Base-by-base conservation (phyloP, 2,329 filamentous ascomycete species). In the Epichloe gansuensis region DNA sequence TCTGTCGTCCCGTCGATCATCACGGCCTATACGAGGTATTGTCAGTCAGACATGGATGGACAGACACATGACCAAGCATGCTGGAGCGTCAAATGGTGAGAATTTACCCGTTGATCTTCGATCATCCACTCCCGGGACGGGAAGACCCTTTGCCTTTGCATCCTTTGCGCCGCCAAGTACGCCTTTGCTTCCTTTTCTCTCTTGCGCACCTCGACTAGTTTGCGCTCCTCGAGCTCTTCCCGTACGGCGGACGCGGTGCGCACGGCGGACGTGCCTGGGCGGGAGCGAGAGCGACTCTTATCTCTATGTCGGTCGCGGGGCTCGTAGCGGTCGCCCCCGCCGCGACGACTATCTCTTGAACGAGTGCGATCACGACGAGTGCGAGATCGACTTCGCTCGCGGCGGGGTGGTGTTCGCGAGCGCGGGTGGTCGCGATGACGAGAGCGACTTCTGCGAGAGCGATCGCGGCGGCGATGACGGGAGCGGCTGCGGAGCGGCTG, bases 161-260 rank as follows among this genome's bases (percentile, higher is more conserved):
- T 82, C 79, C 56, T 78, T 58, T 82, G 78, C 3, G 78, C 79
- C 6, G 79, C 79, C 39, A 83, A 68, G 58, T 83, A 84, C 4
- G 78, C 79, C 62, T 82, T 83, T 41, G 81, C 81, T 64, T 83
- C 80, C 56, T 75, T 75, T 62, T 83, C 80, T 49, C 80, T 75
- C 62, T 81, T 79, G 62, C 74, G 78, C 51, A 81, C 79, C 59
- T 82, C 79, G 54, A 77, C 76, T 57, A 77, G 75, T 62, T 83
- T 83, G 73, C 78, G 78, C 15, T 73, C 73, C 59, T 81, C 77
- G 28, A 73, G 67, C 42, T 72, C 73, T n/a, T 74, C 71, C 48
- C 74, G 74, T 53, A 72, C 64, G 15, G 64, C 66, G 1, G 70
- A 66, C 2, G 70, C 66, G 1, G 71, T 69, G 34, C 69, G 66